Evolutionary conservation across 176 grass and related monocot species (phyloP).

Genomic region (Juncus inflexus): DNA sequence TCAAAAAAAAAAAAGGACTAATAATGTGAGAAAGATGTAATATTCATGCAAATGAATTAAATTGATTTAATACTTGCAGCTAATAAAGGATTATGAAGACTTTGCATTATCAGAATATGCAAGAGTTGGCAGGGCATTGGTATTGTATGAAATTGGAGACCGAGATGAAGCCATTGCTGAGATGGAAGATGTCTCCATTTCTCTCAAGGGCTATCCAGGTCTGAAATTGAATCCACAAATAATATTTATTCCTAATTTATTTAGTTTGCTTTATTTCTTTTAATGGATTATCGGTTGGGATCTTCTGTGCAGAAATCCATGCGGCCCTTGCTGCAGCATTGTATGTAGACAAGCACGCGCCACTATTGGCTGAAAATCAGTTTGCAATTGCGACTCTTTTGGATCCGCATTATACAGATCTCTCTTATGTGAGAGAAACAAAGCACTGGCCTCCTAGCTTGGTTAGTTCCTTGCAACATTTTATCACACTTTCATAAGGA

Average conservation of each 20-base stretch:
- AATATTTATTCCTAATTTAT: neutral
- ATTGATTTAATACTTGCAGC: conserved; percentile 1
- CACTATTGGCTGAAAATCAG: conserved; percentile 83
- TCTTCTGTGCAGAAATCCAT: conserved; percentile 57
- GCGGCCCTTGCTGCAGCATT: conserved; percentile 91
- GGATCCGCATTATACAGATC: conserved; percentile 89
- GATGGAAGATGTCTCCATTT: conserved; percentile 97
- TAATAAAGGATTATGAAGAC: conserved; percentile 64
- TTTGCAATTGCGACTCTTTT: conserved; percentile 95
- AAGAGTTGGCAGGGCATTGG: conserved; percentile 79
- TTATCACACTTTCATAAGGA: conserved; percentile 69
- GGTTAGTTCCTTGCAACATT: conserved; percentile 60
- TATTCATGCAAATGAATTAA: neutral
- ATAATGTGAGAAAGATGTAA: neutral
- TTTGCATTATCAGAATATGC: conserved; percentile 82
- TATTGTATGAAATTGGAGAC: conserved; percentile 92
- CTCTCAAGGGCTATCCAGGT: conserved; percentile 91
- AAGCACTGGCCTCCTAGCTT: conserved; percentile 97
- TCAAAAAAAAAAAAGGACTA: neutral
- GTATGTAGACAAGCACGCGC: conserved; percentile 84
- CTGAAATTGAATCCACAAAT: neutral
- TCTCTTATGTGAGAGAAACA: conserved; percentile 79
- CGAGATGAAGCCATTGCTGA: conserved; percentile 84
- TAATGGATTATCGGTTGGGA: neutral
- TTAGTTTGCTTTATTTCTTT: neutral